Evolutionary conservation across 1,139 yeast species (phyloP), one percentile per base, ranked within the genome.

Genomic region (Kurtzmaniella quercitrusa): DNA sequence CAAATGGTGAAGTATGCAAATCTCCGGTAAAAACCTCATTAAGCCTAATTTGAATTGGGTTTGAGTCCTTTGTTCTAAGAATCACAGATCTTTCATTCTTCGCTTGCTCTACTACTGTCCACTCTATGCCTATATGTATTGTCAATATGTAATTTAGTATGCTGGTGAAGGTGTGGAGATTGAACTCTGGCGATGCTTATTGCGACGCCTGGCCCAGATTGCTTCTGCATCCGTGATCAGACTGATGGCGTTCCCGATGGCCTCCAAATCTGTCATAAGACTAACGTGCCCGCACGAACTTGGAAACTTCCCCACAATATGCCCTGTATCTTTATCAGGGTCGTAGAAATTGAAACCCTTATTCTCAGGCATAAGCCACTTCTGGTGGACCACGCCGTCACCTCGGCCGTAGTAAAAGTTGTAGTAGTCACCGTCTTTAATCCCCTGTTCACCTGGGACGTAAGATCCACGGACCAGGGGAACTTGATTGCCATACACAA

Each of bases 371-470:
- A 89, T 78, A 37, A 87, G 63, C 83, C 91, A 84, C 50, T 79
- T 79, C 53, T 84, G 88, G 61, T 87, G 89, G 1, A 89, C 86
- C 14, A 90, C 96, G 29, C 97, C 97, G 58, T 90, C 97, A 7
- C 97, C 97, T 9, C 90, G 90, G 0, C 95, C 96, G 58, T 87
- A 89, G 53, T 76, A 79, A 53, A 88, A 84, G 52, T 86, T 83
- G 50, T 77, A 81, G 62, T 86, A 90, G 50, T 80, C 77, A 6
- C 96, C 96, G 33, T 75, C 74, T 49, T 68, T 73, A 46, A 90
- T 82, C 41, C 81, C 93, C 23, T 81, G 76, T n/a, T 59, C 56
- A 2, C 81, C 75, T 34, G 69, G 62, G 0, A 89, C 94, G 42
- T 80, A 65, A 2, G 88, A 83, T 2, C 91, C 95, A 44, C 94